These are phyloP conservation scores for Leonotis leonurus DNA, from an alignment of 257 asterid species.

Conservation along the genomic window DNA sequence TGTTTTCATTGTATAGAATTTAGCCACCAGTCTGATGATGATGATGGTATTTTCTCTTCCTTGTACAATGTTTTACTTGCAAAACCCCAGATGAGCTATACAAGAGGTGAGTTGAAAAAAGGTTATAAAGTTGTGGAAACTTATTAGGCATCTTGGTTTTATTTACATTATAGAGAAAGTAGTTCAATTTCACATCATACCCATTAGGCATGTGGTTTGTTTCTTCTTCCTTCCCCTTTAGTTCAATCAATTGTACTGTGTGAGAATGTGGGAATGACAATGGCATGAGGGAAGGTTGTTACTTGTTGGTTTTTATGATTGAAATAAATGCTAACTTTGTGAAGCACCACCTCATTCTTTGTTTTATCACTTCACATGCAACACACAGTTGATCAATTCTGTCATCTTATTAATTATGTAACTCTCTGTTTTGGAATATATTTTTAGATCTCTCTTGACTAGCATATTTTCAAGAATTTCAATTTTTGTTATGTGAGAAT, in stretches of 20 bases:
- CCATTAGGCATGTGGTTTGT: no score
- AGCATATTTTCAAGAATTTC: no score
- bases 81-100: background rate
- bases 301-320: background rate
- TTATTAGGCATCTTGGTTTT: background rate
- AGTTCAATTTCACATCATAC: background rate
- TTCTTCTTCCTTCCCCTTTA: no score
- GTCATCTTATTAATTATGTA: background rate
- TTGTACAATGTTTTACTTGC: background rate
- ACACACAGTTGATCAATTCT: conserved; percentile 10
- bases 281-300: no score
- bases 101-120: conserved; percentile 1
- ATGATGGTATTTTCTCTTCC: background rate
- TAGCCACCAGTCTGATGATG: background rate
- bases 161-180: conserved; percentile 10
- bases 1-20: conserved; percentile 15
- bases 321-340: conserved; percentile 22
- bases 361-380: background rate
- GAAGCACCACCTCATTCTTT: no score
- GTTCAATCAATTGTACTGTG: no score
- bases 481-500: no score
- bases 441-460: background rate
- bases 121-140: background rate
- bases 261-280: background rate
- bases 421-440: background rate